A percentile compares a stretch with the other conserved stretches of the same genome.
Conservation (phyloP, 345 rosid genomes). For the Linum usitatissimum region DNA sequence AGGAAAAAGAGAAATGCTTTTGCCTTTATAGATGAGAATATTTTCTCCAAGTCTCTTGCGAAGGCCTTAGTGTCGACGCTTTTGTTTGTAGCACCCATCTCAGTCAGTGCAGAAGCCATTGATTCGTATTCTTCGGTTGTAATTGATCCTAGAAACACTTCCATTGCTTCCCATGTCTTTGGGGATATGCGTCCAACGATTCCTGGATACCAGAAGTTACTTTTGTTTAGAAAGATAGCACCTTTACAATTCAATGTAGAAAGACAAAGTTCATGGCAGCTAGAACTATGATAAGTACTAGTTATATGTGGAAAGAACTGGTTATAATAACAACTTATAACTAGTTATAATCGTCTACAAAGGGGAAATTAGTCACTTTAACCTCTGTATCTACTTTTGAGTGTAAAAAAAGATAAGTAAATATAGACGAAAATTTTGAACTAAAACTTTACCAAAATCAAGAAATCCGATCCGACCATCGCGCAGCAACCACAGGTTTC, state of each 20-base stretch:
- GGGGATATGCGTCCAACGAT: slow-evolving; percentile 98
- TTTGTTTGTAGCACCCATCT: slow-evolving; percentile 93
- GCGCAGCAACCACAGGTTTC: slow-evolving; percentile 48
- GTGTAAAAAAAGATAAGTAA: background rate
- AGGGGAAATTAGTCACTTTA: background rate
- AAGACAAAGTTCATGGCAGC: too few relatives aligned
- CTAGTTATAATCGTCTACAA: background rate
- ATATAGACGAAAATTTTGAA: background rate
- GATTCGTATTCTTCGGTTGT: slow-evolving; percentile 76
- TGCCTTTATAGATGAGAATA: slow-evolving; percentile 83
- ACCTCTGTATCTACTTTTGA: background rate
- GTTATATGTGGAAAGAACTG: too few relatives aligned
- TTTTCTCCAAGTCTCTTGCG: slow-evolving; percentile 78
- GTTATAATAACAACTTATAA: background rate
- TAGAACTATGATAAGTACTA: background rate
- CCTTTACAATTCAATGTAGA: too few relatives aligned
- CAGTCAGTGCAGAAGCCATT: slow-evolving; percentile 89
- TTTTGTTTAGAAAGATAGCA: too few relatives aligned
- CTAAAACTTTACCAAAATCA: background rate
- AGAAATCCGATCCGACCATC: background rate
- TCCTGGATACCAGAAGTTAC: slow-evolving; percentile 32
- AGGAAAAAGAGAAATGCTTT: slow-evolving; percentile 13
- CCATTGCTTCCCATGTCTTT: slow-evolving; percentile 95
- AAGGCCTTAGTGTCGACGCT: slow-evolving; percentile 75
- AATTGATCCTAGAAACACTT: slow-evolving; percentile 69